Percentiles rank a stretch among this genome's conserved stretches.
phyloP scores from a whole-genome alignment of 1,284 basidiomycete genomes.

The Laetiporus sulphureus region DNA sequence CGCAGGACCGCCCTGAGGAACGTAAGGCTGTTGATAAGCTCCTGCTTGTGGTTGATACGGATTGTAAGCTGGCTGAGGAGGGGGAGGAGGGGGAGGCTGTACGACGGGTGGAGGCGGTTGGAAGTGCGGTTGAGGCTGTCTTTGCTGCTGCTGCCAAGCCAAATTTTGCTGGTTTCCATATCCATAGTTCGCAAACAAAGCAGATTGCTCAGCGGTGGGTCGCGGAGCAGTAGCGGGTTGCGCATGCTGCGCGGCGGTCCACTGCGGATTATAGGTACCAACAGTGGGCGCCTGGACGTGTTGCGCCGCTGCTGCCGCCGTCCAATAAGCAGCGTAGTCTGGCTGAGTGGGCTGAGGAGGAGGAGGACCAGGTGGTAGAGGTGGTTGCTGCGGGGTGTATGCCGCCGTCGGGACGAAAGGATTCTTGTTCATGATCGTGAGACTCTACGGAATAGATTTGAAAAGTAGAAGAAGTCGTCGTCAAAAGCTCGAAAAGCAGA shows the following conservation, averaged over 20 bases:
- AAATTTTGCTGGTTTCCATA: slow-evolving; percentile 54
- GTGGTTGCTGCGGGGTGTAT: slow-evolving; percentile 65
- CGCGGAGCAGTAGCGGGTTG: slow-evolving; percentile 33
- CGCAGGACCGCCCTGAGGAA: slow-evolving; percentile 49
- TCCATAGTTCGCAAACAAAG: slow-evolving; percentile 79
- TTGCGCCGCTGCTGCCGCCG: slow-evolving; percentile 47
- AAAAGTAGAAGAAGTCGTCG: slow-evolving; percentile 5
- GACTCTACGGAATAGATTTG: slow-evolving; percentile 6
- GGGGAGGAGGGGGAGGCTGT: slow-evolving; percentile 41
- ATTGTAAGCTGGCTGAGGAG: slow-evolving; percentile 54
- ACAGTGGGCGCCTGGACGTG: slow-evolving; percentile 38
- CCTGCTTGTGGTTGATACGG: slow-evolving; percentile 71
- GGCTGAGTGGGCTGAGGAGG: slow-evolving; percentile 60
- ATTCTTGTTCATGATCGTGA: slow-evolving; percentile 64
- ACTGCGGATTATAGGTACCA: slow-evolving; percentile 52
- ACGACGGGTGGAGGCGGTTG: slow-evolving; percentile 45
- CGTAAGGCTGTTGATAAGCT: slow-evolving; percentile 56
- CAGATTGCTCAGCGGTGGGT: slow-evolving; percentile 65
- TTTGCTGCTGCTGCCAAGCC: slow-evolving; percentile 61
- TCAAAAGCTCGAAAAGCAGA: too few relatives aligned
- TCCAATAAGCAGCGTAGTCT: slow-evolving; percentile 75
- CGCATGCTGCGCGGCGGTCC: slow-evolving; percentile 51
- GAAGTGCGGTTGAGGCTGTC: slow-evolving; percentile 43
- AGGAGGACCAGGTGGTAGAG: slow-evolving; percentile 71
- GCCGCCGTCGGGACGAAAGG: slow-evolving; percentile 65